These are phyloP conservation scores for Phylloporus rhodoxanthus DNA, from an alignment of 768 basidiomycete species.

Conservation along the genomic window DNA sequence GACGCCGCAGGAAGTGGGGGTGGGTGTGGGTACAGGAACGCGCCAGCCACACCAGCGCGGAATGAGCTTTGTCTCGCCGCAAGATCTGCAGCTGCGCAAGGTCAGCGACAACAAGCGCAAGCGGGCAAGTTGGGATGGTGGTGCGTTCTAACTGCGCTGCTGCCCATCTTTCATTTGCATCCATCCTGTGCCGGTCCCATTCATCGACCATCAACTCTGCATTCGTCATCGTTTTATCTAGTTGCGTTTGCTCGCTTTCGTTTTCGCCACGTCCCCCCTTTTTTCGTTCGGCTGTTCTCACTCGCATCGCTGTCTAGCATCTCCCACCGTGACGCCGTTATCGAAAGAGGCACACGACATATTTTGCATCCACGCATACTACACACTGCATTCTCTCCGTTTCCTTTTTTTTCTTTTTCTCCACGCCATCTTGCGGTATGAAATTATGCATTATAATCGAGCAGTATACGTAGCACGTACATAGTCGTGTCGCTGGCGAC, in stretches of 20 bases:
- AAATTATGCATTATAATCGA: conserved; percentile 27
- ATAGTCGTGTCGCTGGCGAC: conserved; percentile 28
- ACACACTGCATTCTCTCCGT: conserved; percentile 1
- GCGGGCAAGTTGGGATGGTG: conserved; percentile 54
- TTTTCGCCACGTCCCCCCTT: conserved; percentile 7
- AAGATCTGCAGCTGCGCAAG: conserved; percentile 45
- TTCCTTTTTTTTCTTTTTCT: background rate
- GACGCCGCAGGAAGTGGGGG: conserved; percentile 9
- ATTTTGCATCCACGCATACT: conserved; percentile 13
- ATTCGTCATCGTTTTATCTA: conserved; percentile 7
- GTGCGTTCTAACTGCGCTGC: conserved; percentile 20
- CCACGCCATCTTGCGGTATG: conserved; percentile 13
- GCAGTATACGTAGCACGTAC: conserved; percentile 18
- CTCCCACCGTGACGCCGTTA: conserved; percentile 6
- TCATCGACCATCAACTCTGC: conserved; percentile 12
- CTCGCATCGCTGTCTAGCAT: conserved; percentile 23
- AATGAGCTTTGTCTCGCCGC: conserved; percentile 48
- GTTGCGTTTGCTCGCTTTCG: background rate
- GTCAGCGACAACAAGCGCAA: conserved; percentile 50
- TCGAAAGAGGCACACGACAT: conserved; percentile 5
- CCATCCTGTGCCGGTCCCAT: conserved; percentile 5
- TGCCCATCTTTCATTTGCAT: background rate
- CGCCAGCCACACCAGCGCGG: conserved; percentile 40
- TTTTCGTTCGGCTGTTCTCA: conserved; percentile 5
- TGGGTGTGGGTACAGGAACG: background rate